Base-by-base conservation (phyloP, 2,329 filamentous ascomycete genomes). In the Curvularia sp. region DNA sequence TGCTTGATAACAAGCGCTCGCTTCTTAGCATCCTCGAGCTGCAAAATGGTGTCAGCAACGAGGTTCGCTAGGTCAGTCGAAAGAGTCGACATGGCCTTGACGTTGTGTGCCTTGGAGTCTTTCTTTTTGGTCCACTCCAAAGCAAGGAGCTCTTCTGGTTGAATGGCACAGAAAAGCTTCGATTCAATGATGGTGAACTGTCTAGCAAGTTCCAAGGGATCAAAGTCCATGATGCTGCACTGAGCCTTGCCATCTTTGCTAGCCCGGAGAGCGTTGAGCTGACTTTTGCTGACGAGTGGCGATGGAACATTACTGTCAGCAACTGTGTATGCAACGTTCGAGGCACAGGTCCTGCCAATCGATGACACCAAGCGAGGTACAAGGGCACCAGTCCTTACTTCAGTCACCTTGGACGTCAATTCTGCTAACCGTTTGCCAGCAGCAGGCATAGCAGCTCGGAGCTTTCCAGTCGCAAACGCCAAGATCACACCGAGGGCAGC, bases 131-230 rank as follows among this genome's bases (percentile, higher is more conserved):
- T 96, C 93, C 94, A 98, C 77, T 96, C 93, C 0, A 92, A 91
- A 2, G 89, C 92, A 9, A 99, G 84, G 4, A 99, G 86, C 77
- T 99, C 95, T 66, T 97, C 92, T 0, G 95, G 92, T 65, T 93
- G 84, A 64, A 99, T 97, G 3, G 90, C 88, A 76, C 92, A 97
- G 78, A 97, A 99, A 54, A 97, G 89, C 60, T 84, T 86, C 75
- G 96, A 97, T 74, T 96, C 92, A 79, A 94, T 96, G 64, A 97
- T 83, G 0, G 95, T 98, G 62, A 99, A 83, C 72, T 99, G 95
- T 15, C 95, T 88, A 4, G 95, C 95, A 61, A 99, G 77, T 78
- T 99, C 95, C 18, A 97, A 79, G 1, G 94, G 88, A 59, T 98
- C 94, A 67, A 98, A 95, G 72, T 99, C 95, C 22, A 96, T 80